Percentiles rank a stretch among this genome's conserved stretches.
Conservation (phyloP, 768 basidiomycete genomes). For the Russula ochroleuca region DNA sequence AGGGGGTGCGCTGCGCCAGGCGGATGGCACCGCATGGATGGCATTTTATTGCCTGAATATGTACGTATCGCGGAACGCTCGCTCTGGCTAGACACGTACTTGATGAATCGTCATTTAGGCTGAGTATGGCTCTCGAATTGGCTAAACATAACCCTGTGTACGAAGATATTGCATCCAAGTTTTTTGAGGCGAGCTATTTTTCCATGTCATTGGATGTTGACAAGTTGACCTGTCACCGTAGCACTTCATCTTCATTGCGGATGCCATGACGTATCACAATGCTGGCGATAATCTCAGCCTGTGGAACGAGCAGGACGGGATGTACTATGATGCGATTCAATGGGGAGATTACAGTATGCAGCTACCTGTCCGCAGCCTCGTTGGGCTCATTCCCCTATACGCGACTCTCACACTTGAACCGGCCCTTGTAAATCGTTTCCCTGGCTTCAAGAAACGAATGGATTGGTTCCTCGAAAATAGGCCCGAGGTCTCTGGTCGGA, state of each 20-base stretch:
- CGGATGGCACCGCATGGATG: constrained; percentile 99
- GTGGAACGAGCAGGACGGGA: constrained; percentile 95
- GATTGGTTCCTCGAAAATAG: constrained; percentile 98
- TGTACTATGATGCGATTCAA: constrained; percentile 97
- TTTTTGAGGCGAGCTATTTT: constrained; percentile 65
- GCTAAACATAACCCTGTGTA: constrained; percentile 98
- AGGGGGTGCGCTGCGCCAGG: constrained; percentile 89
- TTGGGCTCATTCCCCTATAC: constrained; percentile 96
- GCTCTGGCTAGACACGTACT: constrained; percentile 6
- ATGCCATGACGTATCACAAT: constrained; percentile 92
- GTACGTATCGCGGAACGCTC: constrained; percentile 41
- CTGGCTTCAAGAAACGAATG: constrained; percentile 97
- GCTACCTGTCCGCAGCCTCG: constrained; percentile 88
- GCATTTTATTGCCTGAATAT: constrained; percentile 98
- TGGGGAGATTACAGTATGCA: constrained; percentile 85
- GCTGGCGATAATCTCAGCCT: constrained; percentile 77
- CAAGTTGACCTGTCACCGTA: constrained; percentile 34
- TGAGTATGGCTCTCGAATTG: constrained; percentile 95
- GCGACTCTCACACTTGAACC: constrained; percentile 94
- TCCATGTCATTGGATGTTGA: neutral
- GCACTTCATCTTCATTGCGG: constrained; percentile 98
- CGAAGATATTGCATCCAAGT: constrained; percentile 98
- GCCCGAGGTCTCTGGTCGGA: constrained; percentile 80
- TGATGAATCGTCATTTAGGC: constrained; percentile 43
- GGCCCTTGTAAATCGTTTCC: constrained; percentile 80